Evolutionary conservation across 257 asterid species (phyloP).

Genomic region (Solanum tarijense): DNA sequence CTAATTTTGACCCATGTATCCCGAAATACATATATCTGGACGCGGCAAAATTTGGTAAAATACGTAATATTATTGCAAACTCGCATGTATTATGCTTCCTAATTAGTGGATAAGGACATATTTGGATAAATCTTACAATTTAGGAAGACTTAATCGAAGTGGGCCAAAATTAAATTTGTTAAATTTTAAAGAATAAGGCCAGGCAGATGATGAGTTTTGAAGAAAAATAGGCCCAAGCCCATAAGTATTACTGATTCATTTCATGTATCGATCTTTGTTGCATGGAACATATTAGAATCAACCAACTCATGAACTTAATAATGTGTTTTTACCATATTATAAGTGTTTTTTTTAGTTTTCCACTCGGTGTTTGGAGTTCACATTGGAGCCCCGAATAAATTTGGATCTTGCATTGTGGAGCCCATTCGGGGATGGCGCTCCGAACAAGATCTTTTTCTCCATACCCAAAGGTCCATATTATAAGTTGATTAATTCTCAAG

Average conservation of each 20-base stretch:
- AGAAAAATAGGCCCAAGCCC: neutral
- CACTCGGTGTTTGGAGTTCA: rapidly evolving
- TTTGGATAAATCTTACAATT: neutral
- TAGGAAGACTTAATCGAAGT: neutral
- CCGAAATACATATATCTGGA: no score
- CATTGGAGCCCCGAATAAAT: no score
- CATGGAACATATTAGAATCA: neutral
- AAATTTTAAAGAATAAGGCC: neutral
- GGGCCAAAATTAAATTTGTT: neutral
- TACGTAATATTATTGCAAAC: no score
- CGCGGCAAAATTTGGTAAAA: no score
- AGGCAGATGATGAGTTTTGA: neutral
- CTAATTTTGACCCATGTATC: neutral
- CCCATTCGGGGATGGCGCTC: rapidly evolving
- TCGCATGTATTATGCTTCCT: neutral
- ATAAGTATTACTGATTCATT: neutral
- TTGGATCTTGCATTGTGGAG: rapidly evolving
- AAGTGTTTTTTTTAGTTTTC: no score
- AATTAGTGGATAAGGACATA: neutral
- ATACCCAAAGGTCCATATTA: no score
- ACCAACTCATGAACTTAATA: neutral
- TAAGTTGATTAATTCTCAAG: neutral
- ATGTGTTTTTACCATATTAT: neutral
- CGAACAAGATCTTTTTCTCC: neutral
- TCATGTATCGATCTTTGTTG: neutral